Evolutionary conservation across 2,329 filamentous ascomycete species (phyloP).

Genomic region (Pseudogymnoascus pannorum): DNA sequence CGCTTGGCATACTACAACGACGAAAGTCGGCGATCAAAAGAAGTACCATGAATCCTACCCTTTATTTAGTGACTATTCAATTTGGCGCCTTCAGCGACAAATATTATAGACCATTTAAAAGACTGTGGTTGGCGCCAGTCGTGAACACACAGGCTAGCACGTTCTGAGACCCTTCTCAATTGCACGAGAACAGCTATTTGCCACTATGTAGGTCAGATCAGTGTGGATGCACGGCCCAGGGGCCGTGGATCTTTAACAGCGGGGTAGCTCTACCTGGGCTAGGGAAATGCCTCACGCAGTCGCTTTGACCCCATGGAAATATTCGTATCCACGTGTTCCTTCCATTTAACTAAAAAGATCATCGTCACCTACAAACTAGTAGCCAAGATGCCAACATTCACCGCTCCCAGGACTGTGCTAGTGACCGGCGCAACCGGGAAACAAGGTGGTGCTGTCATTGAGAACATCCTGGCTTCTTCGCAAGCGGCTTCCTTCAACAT

Average conservation of each 20-base stretch:
- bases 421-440: conserved; percentile 28
- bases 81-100: too few relatives aligned
- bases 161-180: too few relatives aligned
- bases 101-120: too few relatives aligned
- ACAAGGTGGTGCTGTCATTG: conserved; percentile 26
- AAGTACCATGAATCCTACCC: too few relatives aligned
- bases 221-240: not conserved
- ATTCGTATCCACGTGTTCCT: not conserved
- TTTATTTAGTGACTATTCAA: too few relatives aligned
- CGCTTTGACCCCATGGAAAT: not conserved
- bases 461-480: conserved; percentile 15
- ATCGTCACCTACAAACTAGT: not conserved
- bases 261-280: not conserved
- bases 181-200: too few relatives aligned
- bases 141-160: too few relatives aligned
- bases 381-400: not conserved
- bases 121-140: too few relatives aligned
- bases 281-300: not conserved
- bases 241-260: not conserved
- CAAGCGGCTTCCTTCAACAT: conserved; percentile 9
- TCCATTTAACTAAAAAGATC: not conserved
- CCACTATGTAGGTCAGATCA: not conserved
- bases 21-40: too few relatives aligned
- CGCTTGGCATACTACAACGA: too few relatives aligned
- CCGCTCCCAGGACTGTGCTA: conserved; percentile 12